Evolutionary conservation across 768 basidiomycete genomes (phyloP), one percentile per base, ranked within the genome.

Genomic region (Boletales sp.): DNA sequence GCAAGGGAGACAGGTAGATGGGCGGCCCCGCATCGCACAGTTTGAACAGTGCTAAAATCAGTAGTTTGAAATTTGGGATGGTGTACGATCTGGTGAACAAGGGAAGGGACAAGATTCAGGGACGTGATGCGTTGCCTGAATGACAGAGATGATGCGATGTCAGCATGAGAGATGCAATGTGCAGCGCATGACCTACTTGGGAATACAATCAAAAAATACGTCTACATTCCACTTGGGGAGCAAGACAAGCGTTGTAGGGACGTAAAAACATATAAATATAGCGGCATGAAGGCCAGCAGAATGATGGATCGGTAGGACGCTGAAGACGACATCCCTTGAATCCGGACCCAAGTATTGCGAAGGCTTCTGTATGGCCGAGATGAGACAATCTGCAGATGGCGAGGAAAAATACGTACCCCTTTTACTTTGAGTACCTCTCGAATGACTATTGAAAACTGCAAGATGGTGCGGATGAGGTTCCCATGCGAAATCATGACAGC

Each of bases 401-500:
- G 30, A 18, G 15, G 13, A 30, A 19, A 14, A 41, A 38, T n/a
- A 63, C 73, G 32, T 59, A 81, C 82, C 18, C 60, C 61, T 52
- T 66, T 61, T 0, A 77, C 71, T 39, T 74, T 70, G 7, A 60
- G 46, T 0, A 50, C 40, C 17, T 65, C 72, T n/a, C 61, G 63
- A 1, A 68, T 51, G 0, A 55, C 35, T 61, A 28, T 28, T 7
- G 7, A 28, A 28, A 4, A 4, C 25, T 86, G 79, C 1, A 45
- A 41, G 0, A 82, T 12, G 1, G 79, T 74, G 48, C 65, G 72
- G 21, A 77, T 65, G 15, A 86, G 40, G 61, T 87, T 87, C 42
- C 80, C 80, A 57, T 87, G 86, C 1, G 86, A 80, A 25, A 86
- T 78, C 84, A 82, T 84, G n/a, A 87, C 82, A 8, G 78, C 86